Percentiles rank a stretch among this genome's conserved stretches.
These are phyloP conservation scores for Cyclotella baltica DNA, from an alignment of 108 stramenopile species.

Conservation along the genomic window DNA sequence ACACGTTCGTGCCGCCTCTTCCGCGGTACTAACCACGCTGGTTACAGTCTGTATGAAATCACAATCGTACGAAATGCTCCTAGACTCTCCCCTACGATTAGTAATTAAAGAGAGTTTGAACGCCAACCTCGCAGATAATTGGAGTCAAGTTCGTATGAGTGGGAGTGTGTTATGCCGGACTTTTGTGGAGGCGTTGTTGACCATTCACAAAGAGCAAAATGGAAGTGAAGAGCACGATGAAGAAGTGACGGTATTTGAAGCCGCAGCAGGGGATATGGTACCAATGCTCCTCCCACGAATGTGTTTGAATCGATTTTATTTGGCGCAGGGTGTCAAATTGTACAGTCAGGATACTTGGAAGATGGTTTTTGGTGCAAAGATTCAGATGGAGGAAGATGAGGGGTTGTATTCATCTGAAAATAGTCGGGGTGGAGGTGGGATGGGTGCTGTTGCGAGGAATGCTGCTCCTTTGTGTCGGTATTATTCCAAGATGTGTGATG, in stretches of 20 bases:
- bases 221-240: conserved; percentile 33
- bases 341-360: conserved; percentile 97
- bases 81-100: conserved; percentile 45
- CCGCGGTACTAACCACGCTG: conserved; percentile 83
- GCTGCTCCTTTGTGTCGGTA: conserved; percentile 90
- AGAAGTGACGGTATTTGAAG: conserved; percentile 47
- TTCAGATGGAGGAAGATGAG: neutral
- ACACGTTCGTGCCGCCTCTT: conserved; percentile 94
- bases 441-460: conserved; percentile 76
- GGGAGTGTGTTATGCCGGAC: conserved; percentile 89
- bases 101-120: conserved; percentile 44
- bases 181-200: conserved; percentile 74
- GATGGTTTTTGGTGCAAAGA: conserved; percentile 60
- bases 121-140: conserved; percentile 91
- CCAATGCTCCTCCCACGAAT: conserved; percentile 90
- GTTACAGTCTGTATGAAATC: conserved; percentile 29
- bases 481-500: conserved; percentile 92
- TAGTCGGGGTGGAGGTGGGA: conserved; percentile 59
- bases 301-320: conserved; percentile 98
- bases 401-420: conserved; percentile 30
- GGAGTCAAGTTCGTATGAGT: conserved; percentile 98
- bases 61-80: conserved; percentile 16
- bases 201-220: conserved; percentile 18
- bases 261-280: conserved; percentile 47
- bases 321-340: conserved; percentile 95